Evolutionary conservation across 345 rosid species (phyloP), one percentile per base, ranked within the genome.

Genomic region (Salix purpurea): DNA sequence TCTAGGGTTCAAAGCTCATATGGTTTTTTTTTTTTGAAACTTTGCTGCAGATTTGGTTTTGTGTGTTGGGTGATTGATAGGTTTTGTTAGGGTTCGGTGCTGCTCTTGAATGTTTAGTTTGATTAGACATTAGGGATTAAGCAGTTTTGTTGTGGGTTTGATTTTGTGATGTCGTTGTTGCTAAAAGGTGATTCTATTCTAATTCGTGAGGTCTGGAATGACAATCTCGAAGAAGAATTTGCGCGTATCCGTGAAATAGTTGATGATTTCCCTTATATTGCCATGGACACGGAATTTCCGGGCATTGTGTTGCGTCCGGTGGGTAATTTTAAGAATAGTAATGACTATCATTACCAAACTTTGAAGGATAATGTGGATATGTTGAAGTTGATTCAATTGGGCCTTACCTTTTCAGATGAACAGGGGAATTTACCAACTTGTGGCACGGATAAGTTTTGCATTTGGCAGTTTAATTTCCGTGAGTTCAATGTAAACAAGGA

Each of bases 211-310:
- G 97, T 91, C 21, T 92, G 93, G 96, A 76, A 71, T 71, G 84
- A 87, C 40, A 91, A 91, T 77, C 85, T 92, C 0, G 87, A 80
- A n/a, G 73, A 74, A 39, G 97, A 92, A 44, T 83, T 91, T 70
- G 58, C 73, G 32, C 78, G 87, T 72, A 88, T 92, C 21, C 87
- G 74, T 19, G 86, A 84, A 16, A 73, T 89, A 19, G 87, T 92
- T 5, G 96, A 88, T 69, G 82, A 85, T 39, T 92, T 76, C 78
- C 89, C 90, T 15, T 89, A 69, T 83, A 78, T 92, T 19, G 93
- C 94, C 0, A 91, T 92, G 97, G 97, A 92, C 79, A 92, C 95
- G 1, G 95, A 92, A 86, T 92, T 91, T 36, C 95, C 95, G 0
- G 97, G 95, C 24, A 85, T 85, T 61, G 93, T 85, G n/a, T 68